Percentiles rank a stretch among this genome's conserved stretches.
Evolutionary conservation across 1,284 basidiomycete species (phyloP).

Genomic region (Microbotryomycetes sp.): DNA sequence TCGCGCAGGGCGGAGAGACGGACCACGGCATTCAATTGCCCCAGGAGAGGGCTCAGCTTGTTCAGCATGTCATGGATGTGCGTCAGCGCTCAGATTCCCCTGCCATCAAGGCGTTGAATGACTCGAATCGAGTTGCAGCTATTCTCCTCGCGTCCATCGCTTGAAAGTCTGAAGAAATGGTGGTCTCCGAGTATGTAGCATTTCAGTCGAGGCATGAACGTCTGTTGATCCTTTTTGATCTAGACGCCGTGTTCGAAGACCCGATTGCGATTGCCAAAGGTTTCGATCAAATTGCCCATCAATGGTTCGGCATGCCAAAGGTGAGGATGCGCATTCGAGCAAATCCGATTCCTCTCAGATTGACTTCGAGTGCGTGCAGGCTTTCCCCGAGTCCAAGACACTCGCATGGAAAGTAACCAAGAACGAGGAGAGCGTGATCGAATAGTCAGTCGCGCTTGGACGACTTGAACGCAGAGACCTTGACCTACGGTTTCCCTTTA

Average conservation of each 20-base stretch:
- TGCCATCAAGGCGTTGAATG: no score
- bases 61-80: not conserved
- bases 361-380: no score
- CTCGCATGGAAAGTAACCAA: not conserved
- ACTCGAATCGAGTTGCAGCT: not conserved
- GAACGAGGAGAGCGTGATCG: not conserved
- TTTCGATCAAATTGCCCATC: not conserved
- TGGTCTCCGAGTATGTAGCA: not conserved
- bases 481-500: no score
- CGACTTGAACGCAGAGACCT: no score
- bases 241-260: constrained; percentile 7
- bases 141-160: no score
- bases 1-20: not conserved
- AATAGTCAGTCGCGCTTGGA: not conserved
- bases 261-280: constrained; percentile 4
- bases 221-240: not conserved
- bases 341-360: no score
- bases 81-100: no score
- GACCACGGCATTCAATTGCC: not conserved
- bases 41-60: not conserved
- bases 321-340: no score
- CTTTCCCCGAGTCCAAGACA: constrained; percentile 1
- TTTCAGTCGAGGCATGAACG: not conserved
- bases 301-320: constrained; percentile 2
- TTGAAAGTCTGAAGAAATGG: not conserved